phyloP scores from a whole-genome alignment of 345 rosid genomes.

The Barbarea vulgaris region DNA sequence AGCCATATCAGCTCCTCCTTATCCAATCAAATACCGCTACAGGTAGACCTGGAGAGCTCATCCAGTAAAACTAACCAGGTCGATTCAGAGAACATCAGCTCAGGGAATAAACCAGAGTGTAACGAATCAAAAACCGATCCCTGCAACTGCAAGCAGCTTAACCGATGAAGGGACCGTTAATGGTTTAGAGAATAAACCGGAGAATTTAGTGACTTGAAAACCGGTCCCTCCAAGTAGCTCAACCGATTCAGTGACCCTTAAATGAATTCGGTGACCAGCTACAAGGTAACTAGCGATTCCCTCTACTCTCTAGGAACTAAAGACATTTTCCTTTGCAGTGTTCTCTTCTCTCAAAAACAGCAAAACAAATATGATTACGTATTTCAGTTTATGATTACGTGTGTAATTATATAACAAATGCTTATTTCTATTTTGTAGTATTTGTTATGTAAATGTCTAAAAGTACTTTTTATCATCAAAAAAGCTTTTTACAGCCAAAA shows the following conservation, averaged over 20 bases:
- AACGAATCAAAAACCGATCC: neutral
- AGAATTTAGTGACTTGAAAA: neutral
- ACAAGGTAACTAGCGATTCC: neutral
- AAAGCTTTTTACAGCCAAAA: too few species aligned
- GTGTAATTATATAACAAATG: neutral
- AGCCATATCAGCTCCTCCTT: slow-evolving; percentile 17
- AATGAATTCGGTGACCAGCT: neutral
- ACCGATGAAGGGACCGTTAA: neutral
- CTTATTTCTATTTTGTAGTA: slow-evolving; percentile 4
- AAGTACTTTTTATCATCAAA: too few species aligned
- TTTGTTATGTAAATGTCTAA: neutral
- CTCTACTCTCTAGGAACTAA: neutral
- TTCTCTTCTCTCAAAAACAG: slow-evolving; percentile 1
- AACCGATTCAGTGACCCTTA: neutral
- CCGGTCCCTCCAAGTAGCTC: slow-evolving; percentile 1
- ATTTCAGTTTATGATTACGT: neutral
- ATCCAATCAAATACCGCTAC: slow-evolving; percentile 5
- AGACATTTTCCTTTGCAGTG: neutral
- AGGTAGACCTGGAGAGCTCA: slow-evolving; percentile 27
- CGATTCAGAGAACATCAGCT: slow-evolving; percentile 1
- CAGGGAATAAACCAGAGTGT: slow-evolving; percentile 13
- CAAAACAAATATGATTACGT: slow-evolving; percentile 4
- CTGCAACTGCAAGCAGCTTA: slow-evolving; percentile 13
- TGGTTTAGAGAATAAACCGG: neutral
- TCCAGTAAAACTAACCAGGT: slow-evolving; percentile 10